phyloP scores from a whole-genome alignment of 345 rosid genomes.

The Linum tenue region DNA sequence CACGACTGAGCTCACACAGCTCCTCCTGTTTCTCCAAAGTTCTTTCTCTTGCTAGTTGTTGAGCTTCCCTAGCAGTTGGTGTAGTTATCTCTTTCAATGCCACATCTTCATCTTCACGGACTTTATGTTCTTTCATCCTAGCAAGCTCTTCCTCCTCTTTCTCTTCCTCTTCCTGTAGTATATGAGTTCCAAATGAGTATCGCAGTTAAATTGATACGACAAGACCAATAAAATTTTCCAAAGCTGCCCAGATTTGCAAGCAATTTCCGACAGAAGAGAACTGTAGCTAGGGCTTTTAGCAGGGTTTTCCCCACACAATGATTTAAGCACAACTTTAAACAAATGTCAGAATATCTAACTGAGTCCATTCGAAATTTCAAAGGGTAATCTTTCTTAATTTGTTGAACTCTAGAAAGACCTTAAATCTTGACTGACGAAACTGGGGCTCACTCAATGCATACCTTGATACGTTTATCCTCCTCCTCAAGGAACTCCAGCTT shows the following conservation, averaged over 20 bases:
- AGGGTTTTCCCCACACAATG: background rate
- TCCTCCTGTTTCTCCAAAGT: constrained; percentile 62
- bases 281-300: too few species aligned
- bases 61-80: constrained; percentile 61
- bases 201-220: background rate
- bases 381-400: background rate
- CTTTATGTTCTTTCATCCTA: constrained; percentile 46
- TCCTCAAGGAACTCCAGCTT: constrained; percentile 80
- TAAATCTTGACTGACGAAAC: background rate
- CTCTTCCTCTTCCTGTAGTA: constrained; percentile 75
- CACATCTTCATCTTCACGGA: constrained; percentile 45
- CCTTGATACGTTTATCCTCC: constrained; percentile 97
- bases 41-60: constrained; percentile 62
- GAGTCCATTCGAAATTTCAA: too few species aligned
- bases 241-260: too few species aligned
- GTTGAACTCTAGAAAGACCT: background rate
- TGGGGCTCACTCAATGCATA: constrained; percentile 17
- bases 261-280: too few species aligned
- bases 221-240: too few species aligned
- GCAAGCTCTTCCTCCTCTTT: constrained; percentile 66
- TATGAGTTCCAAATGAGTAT: constrained; percentile 11
- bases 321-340: background rate
- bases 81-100: constrained; percentile 69
- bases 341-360: background rate
- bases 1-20: constrained; percentile 73